phyloP scores from a whole-genome alignment of 306 rosid genomes.

The Begonia masoniana region DNA sequence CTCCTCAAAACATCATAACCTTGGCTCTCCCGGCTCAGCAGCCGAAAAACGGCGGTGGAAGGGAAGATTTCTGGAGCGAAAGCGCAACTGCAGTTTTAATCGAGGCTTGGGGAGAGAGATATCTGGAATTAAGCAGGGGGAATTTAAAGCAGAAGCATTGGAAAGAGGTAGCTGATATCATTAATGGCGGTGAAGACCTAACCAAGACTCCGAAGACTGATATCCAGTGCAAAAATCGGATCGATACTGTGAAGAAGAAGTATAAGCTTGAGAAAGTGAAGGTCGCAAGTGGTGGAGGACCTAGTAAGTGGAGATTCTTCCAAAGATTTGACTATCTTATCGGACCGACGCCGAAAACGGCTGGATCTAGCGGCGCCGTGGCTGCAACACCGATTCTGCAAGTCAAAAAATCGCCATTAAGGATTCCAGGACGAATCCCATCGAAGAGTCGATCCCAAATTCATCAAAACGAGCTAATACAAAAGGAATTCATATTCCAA shows the following conservation, averaged over 20 bases:
- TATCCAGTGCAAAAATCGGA: conserved; percentile 92
- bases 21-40: conserved; percentile 62
- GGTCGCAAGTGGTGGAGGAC: conserved; percentile 38
- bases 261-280: conserved; percentile 78
- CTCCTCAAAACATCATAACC: conserved; percentile 30
- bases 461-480: conserved; percentile 18
- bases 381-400: conserved; percentile 15
- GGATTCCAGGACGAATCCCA: conserved; percentile 56
- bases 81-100: conserved; percentile 86
- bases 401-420: conserved; percentile 42
- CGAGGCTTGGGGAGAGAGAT: conserved; percentile 98
- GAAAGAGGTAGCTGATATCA: conserved; percentile 94
- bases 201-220: conserved; percentile 63
- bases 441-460: conserved; percentile 22
- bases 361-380: conserved; percentile 13
- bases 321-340: conserved; percentile 53
- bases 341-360: conserved; percentile 52
- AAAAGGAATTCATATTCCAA: conserved; percentile 21
- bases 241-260: conserved; percentile 96
- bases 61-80: conserved; percentile 99
- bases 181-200: conserved; percentile 61
- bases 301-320: conserved; percentile 78
- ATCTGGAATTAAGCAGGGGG: conserved; percentile 82
- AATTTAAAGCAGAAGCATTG: conserved; percentile 97
- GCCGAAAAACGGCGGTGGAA: conserved; percentile 37